phyloP scores from a whole-genome alignment of 2,329 filamentous ascomycete genomes.

The Whalleya microplaca region DNA sequence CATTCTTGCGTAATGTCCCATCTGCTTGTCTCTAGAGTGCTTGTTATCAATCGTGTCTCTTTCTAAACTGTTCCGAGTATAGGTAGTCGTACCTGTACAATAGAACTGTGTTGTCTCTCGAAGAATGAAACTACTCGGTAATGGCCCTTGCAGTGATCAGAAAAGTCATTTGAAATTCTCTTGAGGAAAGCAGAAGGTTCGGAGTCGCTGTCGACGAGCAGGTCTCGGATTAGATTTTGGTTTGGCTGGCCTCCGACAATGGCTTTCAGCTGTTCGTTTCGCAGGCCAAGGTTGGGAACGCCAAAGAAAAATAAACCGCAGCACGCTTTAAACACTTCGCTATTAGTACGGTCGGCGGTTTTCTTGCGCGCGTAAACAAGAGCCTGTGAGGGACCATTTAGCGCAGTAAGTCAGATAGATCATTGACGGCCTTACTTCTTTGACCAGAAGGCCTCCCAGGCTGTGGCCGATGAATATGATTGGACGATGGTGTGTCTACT shows the following conservation, averaged over 20 bases:
- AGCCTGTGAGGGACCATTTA: constrained; percentile 10
- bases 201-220: constrained; percentile 25
- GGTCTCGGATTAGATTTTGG: constrained; percentile 23
- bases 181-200: constrained; percentile 28
- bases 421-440: constrained; percentile 25
- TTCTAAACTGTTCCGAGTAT: no score
- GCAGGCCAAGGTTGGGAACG: constrained; percentile 34
- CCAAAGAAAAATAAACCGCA: constrained; percentile 35
- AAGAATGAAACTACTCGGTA: constrained; percentile 26
- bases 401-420: neutral
- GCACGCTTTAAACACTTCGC: constrained; percentile 20
- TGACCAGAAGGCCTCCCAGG: constrained; percentile 33
- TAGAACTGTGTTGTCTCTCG: constrained; percentile 22
- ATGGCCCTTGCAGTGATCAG: constrained; percentile 17
- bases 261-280: constrained; percentile 23
- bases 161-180: constrained; percentile 24
- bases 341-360: neutral
- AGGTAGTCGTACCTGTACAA: constrained; percentile 21
- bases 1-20: constrained; percentile 10
- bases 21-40: neutral
- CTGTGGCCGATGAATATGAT: constrained; percentile 34
- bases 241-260: constrained; percentile 32
- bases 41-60: no score
- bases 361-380: constrained; percentile 18
- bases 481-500: constrained; percentile 19